Conservation (phyloP, 345 rosid species). For the Stellera chamaejasme region DNA sequence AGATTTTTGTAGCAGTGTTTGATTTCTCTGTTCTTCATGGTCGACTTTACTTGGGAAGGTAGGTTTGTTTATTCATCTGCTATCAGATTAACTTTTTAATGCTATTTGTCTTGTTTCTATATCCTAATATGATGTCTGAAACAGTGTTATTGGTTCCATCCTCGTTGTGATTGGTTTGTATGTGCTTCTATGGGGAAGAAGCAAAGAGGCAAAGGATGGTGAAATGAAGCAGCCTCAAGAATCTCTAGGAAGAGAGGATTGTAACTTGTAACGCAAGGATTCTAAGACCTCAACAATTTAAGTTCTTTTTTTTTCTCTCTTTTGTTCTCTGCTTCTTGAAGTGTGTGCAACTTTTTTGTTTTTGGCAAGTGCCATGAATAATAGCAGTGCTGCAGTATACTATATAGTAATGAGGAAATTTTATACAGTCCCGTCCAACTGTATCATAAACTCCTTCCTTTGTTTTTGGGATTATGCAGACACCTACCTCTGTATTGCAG, state of each 20-base stretch:
- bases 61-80: background rate
- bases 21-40: conserved; percentile 64
- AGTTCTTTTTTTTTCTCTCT: too few species aligned
- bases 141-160: conserved; percentile 64
- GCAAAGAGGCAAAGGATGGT: conserved; percentile 33
- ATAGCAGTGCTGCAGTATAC: too few species aligned
- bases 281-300: background rate
- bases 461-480: too few species aligned
- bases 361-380: too few species aligned
- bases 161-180: conserved; percentile 57
- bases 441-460: too few species aligned
- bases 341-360: too few species aligned
- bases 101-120: background rate
- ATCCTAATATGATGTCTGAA: background rate
- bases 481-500: conserved; percentile 38
- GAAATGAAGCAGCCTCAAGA: conserved; percentile 31
- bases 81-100: background rate
- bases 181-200: conserved; percentile 78
- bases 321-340: too few species aligned
- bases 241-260: conserved; percentile 14
- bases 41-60: conserved; percentile 70
- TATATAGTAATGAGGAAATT: too few species aligned
- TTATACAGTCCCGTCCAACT: too few species aligned
- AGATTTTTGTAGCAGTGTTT: conserved; percentile 55
- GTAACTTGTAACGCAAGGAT: conserved; percentile 8